A percentile compares a stretch with the other conserved stretches of the same genome.
Evolutionary conservation across 331 rosid species (phyloP).

Genomic region (Acacia concinna): DNA sequence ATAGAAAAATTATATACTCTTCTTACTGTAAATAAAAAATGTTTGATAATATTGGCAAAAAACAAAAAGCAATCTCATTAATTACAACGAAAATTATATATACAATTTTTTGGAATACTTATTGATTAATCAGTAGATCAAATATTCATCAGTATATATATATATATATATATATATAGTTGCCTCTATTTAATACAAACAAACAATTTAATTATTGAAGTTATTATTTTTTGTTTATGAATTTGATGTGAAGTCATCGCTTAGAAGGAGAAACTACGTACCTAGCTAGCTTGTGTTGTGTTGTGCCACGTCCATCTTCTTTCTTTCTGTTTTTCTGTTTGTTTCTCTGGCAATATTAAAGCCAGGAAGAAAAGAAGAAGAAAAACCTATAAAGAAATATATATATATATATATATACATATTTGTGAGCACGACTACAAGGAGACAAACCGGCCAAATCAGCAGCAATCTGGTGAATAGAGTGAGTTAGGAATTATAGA

Average conservation of each 20-base stretch:
- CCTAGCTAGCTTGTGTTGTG: neutral
- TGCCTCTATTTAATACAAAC: neutral
- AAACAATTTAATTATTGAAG: conserved; percentile 1
- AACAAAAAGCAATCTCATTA: neutral
- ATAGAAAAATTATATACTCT: neutral
- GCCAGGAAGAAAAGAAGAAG: neutral
- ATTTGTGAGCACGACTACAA: too few species aligned
- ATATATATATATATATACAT: neutral
- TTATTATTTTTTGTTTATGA: neutral
- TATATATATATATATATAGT: too few species aligned
- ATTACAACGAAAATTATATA: neutral
- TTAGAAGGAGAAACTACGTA: neutral
- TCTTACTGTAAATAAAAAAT: neutral
- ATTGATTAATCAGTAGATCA: neutral
- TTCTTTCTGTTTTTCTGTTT: conserved; percentile 3
- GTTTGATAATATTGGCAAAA: neutral
- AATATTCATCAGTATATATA: too few species aligned
- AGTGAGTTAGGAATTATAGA: neutral
- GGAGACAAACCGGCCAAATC: neutral
- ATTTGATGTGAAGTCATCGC: neutral
- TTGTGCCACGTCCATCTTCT: neutral
- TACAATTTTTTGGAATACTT: neutral
- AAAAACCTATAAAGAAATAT: neutral
- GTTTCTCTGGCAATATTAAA: conserved; percentile 2
- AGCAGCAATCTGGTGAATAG: neutral